Percentiles rank a stretch among this genome's conserved stretches.
Conservation (phyloP, 495 filamentous ascomycete species). For the Podospora pseudopauciseta region DNA sequence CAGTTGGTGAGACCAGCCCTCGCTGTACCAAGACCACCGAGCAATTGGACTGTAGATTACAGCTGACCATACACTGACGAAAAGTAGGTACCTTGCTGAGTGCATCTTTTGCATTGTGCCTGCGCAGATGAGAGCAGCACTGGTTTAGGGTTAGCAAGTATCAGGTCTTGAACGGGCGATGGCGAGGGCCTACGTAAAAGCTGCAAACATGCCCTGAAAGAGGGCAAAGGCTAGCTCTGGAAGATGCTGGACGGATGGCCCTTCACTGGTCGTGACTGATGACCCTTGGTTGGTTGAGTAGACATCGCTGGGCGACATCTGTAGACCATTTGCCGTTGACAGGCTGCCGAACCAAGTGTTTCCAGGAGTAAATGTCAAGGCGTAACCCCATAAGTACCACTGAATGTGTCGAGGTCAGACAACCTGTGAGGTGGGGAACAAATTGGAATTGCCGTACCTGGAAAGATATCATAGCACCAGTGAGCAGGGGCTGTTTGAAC, state of each 20-base stretch:
- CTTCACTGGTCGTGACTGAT: no score
- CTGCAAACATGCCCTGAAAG: background rate
- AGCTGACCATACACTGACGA: background rate
- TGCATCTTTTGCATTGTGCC: slow-evolving; percentile 1
- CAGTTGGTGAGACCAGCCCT: background rate
- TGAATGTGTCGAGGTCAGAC: background rate
- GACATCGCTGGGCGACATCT: background rate
- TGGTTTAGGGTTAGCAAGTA: background rate
- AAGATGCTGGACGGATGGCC: background rate
- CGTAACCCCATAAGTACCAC: slow-evolving; percentile 2
- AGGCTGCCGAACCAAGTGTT: background rate
- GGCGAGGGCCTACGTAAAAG: background rate
- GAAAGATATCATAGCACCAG: background rate
- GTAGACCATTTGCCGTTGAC: background rate
- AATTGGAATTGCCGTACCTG: background rate
- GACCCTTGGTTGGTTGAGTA: background rate
- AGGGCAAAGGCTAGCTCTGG: background rate
- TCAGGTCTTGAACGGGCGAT: no score
- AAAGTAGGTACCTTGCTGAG: background rate
- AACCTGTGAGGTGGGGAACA: no score
- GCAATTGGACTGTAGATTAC: background rate
- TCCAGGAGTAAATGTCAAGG: background rate
- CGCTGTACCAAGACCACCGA: background rate
- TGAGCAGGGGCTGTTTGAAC: background rate
- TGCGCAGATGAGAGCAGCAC: background rate